Evolutionary conservation across 768 basidiomycete genomes (phyloP).

Genomic region (Hygrophorus pudorinus): DNA sequence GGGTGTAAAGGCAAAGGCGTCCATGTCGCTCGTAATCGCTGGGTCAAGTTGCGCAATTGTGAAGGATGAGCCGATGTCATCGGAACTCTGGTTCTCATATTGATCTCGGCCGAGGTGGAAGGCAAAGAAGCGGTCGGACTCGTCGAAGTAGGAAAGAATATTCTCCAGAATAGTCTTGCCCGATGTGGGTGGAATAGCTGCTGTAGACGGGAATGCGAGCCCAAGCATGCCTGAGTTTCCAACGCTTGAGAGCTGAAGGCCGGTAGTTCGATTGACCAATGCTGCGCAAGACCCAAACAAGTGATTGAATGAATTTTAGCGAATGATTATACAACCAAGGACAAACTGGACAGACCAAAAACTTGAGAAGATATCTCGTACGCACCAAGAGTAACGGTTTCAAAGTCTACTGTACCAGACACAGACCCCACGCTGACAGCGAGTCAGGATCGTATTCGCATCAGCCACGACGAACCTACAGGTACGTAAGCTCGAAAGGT

Average conservation of each 20-base stretch:
- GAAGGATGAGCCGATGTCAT: constrained; percentile 31
- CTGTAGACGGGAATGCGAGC: constrained; percentile 37
- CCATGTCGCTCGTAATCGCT: constrained; percentile 19
- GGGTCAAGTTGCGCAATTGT: constrained; percentile 42
- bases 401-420: constrained; percentile 34
- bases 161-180: constrained; percentile 40
- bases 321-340: constrained; percentile 28
- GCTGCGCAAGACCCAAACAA: constrained; percentile 4
- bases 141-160: constrained; percentile 31
- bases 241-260: constrained; percentile 32
- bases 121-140: constrained; percentile 36
- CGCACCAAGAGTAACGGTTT: constrained; percentile 24
- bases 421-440: constrained; percentile 22
- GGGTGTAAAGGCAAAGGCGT: constrained; percentile 25
- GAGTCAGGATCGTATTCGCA: too few relatives aligned
- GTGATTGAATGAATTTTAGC: too few relatives aligned
- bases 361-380: constrained; percentile 4
- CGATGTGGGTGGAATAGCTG: constrained; percentile 32
- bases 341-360: constrained; percentile 40
- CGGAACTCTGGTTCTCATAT: constrained; percentile 4
- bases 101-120: constrained; percentile 34
- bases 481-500: constrained; percentile 37
- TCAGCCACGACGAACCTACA: constrained; percentile 18
- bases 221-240: constrained; percentile 50
- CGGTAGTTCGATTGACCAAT: constrained; percentile 29